Evolutionary conservation across 139 green algal species (phyloP).

Genomic region (Pseudopediastrum boryanum): DNA sequence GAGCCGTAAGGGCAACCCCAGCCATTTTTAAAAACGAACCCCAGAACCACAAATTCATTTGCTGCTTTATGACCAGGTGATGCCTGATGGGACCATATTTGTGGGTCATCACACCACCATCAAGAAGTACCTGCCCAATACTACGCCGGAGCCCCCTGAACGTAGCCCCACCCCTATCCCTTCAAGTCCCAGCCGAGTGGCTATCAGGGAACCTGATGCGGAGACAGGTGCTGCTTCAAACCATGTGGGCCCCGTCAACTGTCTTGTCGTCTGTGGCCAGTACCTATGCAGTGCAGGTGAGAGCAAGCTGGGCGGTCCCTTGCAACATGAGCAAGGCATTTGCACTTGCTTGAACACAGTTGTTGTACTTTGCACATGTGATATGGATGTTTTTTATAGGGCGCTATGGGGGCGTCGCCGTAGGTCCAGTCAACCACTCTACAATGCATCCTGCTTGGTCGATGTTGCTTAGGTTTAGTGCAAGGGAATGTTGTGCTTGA

Average conservation of each 20-base stretch:
- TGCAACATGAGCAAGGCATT: too few relatives aligned
- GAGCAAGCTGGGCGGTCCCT: background rate
- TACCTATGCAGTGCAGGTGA: conserved; percentile 59
- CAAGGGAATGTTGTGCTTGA: background rate
- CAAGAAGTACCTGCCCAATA: conserved; percentile 38
- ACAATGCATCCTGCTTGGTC: too few relatives aligned
- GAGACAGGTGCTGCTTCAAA: conserved; percentile 13
- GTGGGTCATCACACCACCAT: conserved; percentile 57
- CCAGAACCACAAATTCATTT: too few relatives aligned
- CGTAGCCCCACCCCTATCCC: background rate
- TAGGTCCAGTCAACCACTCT: too few relatives aligned
- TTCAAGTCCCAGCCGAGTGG: conserved; percentile 4
- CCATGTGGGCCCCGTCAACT: conserved; percentile 64
- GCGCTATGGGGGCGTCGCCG: too few relatives aligned
- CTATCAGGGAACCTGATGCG: conserved; percentile 22
- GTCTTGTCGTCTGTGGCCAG: conserved; percentile 60
- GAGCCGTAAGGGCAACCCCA: too few relatives aligned
- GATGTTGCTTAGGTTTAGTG: background rate
- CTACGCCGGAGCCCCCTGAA: background rate
- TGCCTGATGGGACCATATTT: conserved; percentile 37
- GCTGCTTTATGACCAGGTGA: conserved; percentile 13
- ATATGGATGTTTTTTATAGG: too few relatives aligned
- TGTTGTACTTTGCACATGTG: too few relatives aligned
- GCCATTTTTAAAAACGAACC: too few relatives aligned
- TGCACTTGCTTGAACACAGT: too few relatives aligned